Conservation (phyloP, 768 basidiomycete species). For the Tulasnella sp. region DNA sequence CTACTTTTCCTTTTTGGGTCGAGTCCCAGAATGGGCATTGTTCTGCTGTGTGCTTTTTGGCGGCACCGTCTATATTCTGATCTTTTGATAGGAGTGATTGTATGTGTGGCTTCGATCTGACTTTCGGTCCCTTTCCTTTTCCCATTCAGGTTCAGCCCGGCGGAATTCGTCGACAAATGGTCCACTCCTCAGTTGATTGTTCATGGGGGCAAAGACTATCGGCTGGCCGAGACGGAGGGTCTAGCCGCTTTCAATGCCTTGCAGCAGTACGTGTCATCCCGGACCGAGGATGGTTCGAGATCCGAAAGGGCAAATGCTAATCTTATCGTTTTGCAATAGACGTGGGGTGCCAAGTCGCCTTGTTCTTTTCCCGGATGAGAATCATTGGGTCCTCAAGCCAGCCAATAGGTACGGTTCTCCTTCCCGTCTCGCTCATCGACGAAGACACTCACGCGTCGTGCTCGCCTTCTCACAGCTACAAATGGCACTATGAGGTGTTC, state of each 20-base stretch:
- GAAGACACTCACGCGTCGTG: background rate
- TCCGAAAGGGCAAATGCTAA: background rate
- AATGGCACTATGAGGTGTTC: conserved; percentile 95
- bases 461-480: conserved; percentile 44
- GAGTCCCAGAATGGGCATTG: background rate
- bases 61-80: background rate
- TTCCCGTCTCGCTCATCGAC: background rate
- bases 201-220: conserved; percentile 83
- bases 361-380: conserved; percentile 83
- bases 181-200: conserved; percentile 76
- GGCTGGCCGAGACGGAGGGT: conserved; percentile 77
- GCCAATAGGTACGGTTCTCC: conserved; percentile 51
- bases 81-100: background rate
- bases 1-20: background rate
- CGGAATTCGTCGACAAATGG: conserved; percentile 77
- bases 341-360: conserved; percentile 64
- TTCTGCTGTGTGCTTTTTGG: background rate
- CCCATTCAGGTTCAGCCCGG: conserved; percentile 56
- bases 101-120: background rate
- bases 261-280: conserved; percentile 52
- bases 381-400: conserved; percentile 83
- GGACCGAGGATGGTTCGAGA: background rate
- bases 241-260: conserved; percentile 79
- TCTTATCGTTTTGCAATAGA: conserved; percentile 33
- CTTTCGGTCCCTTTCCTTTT: background rate